Evolutionary conservation across 129 eudicot genomes (phyloP), one percentile per base, ranked within the genome.

Genomic region (Tanacetum coccineum): DNA sequence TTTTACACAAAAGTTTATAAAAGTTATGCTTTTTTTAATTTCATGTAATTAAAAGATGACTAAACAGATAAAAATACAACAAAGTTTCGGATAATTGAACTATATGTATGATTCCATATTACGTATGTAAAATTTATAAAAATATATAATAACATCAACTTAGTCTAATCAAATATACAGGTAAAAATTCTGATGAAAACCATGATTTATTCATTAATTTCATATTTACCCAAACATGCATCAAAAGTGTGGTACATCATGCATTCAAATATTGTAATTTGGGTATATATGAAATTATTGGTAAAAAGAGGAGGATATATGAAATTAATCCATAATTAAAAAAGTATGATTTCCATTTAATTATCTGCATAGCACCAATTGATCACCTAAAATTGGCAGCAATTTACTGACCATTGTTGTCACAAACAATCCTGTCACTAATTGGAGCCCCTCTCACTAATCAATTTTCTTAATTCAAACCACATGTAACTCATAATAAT

Each of bases 361-460:
- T 67, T 51, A 59, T 67, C 17, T 75, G 74, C 74, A 56, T 56
- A 59, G 7, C 55, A 60, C 59, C 68, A 61, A 15, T 46, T 53
- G 36, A 71, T 56, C 42, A 67, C 15, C 68, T 75, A 61, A 67
- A 68, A 68, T 45, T 75, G 14, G 58, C 68, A 59, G 14, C 65
- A 54, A 61, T 48, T 74, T 48, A 74, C 67, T 44, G 51, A 66
- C 52, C 65, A 57, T 66, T 74, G 48, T 48, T 70, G 40, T 47
- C 70, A n/a, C 64, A 64, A 73, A 63, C 58, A 53, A 53, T 14
- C 47, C 50, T 6, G 50, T 73, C 72, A 74, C 67, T 74, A 65
- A 73, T 17, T 30, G 59, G 45, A 18, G 44, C 55, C 36, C 71
- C 60, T 30, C 50, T 73, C 66, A 54, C 65, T 54, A 54, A 36